phyloP scores from a whole-genome alignment of 139 green algal genomes.

The Eudorina sp. region DNA sequence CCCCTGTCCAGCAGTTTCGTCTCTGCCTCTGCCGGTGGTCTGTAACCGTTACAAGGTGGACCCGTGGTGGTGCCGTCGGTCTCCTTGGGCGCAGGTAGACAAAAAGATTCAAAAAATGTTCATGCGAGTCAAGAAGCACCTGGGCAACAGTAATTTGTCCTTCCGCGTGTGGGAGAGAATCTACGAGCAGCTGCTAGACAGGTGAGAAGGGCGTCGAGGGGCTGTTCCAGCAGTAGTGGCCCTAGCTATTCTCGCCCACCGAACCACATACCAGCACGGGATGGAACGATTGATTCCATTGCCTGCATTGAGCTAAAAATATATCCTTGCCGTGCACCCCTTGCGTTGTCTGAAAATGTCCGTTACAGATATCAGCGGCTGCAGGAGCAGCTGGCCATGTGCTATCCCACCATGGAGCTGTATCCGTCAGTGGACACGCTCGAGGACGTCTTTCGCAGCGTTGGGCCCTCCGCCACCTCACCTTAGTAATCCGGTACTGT shows the following conservation, averaged over 20 bases:
- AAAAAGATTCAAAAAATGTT: conserved; percentile 60
- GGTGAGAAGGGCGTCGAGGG: conserved; percentile 20
- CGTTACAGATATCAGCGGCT: conserved; percentile 57
- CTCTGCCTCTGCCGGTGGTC: too few species aligned
- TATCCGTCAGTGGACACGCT: conserved; percentile 59
- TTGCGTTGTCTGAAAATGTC: too few species aligned
- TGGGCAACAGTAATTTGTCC: conserved; percentile 52
- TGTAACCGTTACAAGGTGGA: too few species aligned
- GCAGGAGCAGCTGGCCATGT: conserved; percentile 58
- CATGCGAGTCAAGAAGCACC: conserved; percentile 60
- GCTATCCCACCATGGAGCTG: conserved; percentile 61
- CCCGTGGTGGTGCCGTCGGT: too few species aligned
- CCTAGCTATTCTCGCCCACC: too few species aligned
- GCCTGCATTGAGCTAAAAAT: too few species aligned
- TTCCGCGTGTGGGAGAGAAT: conserved; percentile 57
- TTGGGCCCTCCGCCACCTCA: conserved; percentile 12
- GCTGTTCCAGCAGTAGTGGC: too few species aligned
- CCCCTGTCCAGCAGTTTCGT: too few species aligned
- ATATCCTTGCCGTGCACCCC: too few species aligned
- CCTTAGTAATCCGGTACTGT: too few species aligned
- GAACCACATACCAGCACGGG: too few species aligned
- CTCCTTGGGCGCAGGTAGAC: conserved; percentile 49
- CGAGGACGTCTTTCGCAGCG: conserved; percentile 56
- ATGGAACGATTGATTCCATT: too few species aligned
- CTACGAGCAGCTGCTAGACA: conserved; percentile 51